Evolutionary conservation across 768 basidiomycete species (phyloP).

Genomic region (Suillus occidentalis): DNA sequence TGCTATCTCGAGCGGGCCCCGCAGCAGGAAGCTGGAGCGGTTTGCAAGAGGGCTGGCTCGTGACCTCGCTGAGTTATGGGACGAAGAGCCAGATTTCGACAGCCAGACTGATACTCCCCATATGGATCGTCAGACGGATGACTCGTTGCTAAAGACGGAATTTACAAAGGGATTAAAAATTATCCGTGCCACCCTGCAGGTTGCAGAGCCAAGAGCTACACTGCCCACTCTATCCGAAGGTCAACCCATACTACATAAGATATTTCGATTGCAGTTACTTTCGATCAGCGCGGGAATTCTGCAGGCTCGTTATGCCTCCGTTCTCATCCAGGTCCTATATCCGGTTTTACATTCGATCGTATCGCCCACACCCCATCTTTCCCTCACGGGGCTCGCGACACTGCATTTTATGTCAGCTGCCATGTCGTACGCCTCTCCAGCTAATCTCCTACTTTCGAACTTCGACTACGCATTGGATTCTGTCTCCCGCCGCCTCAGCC

Average conservation of each 20-base stretch:
- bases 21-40: slow-evolving; percentile 60
- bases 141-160: slow-evolving; percentile 50
- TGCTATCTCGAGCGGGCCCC: slow-evolving; percentile 16
- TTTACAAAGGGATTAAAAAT: slow-evolving; percentile 64
- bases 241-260: slow-evolving; percentile 69
- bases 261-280: slow-evolving; percentile 72
- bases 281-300: slow-evolving; percentile 71
- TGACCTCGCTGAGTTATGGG: slow-evolving; percentile 72
- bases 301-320: slow-evolving; percentile 64
- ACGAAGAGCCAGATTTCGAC: slow-evolving; percentile 37
- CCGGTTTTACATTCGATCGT: slow-evolving; percentile 84
- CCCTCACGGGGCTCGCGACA: slow-evolving; percentile 73
- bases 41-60: slow-evolving; percentile 62
- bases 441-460: slow-evolving; percentile 88
- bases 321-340: slow-evolving; percentile 81
- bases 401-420: slow-evolving; percentile 69
- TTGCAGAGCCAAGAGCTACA: slow-evolving; percentile 37
- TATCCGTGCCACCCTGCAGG: slow-evolving; percentile 58
- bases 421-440: slow-evolving; percentile 85
- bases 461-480: slow-evolving; percentile 96
- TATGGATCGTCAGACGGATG: slow-evolving; percentile 22
- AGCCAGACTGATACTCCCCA: slow-evolving; percentile 24
- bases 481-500: slow-evolving; percentile 79
- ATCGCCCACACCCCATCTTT: slow-evolving; percentile 65
- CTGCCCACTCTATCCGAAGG: slow-evolving; percentile 27